phyloP scores from a whole-genome alignment of 305 asterid genomes.

The Fraxinus sp. region DNA sequence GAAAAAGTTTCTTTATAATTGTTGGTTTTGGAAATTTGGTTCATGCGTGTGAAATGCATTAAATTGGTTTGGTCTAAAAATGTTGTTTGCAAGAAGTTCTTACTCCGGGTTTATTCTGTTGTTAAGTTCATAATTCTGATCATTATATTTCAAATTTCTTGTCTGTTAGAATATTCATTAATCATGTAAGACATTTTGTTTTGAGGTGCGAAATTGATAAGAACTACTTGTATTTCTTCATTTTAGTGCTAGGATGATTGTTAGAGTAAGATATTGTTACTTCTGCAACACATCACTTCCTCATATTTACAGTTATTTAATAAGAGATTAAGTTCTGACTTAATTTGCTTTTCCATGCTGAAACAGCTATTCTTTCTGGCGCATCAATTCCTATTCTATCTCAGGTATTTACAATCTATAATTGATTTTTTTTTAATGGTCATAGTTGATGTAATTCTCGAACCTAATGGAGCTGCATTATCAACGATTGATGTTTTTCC shows the following conservation, averaged over 20 bases:
- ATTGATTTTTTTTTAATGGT: conserved; percentile 1
- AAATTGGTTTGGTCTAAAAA: not conserved
- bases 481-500: not conserved
- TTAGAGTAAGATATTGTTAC: not conserved
- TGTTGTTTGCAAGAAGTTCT: conserved; percentile 10
- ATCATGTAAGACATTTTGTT: not conserved
- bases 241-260: not conserved
- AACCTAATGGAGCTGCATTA: conserved; percentile 14
- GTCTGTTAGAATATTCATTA: not conserved
- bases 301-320: not conserved
- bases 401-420: conserved; percentile 57
- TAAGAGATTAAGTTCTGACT: not conserved
- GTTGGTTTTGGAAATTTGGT: not conserved
- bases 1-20: not conserved
- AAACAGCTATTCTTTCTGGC: conserved; percentile 95
- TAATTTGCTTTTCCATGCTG: conserved; percentile 24
- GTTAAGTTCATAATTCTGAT: not conserved
- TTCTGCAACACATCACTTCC: conserved; percentile 15
- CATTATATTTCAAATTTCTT: conserved; percentile 10
- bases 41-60: conserved; percentile 9
- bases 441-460: conserved; percentile 11
- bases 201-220: conserved; percentile 2
- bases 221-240: not conserved
- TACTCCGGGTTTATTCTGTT: conserved; percentile 12
- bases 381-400: conserved; percentile 91